Evolutionary conservation across 2,329 filamentous ascomycete species (phyloP), one percentile per base, ranked within the genome.

Genomic region (Tolypocladium capitatum): DNA sequence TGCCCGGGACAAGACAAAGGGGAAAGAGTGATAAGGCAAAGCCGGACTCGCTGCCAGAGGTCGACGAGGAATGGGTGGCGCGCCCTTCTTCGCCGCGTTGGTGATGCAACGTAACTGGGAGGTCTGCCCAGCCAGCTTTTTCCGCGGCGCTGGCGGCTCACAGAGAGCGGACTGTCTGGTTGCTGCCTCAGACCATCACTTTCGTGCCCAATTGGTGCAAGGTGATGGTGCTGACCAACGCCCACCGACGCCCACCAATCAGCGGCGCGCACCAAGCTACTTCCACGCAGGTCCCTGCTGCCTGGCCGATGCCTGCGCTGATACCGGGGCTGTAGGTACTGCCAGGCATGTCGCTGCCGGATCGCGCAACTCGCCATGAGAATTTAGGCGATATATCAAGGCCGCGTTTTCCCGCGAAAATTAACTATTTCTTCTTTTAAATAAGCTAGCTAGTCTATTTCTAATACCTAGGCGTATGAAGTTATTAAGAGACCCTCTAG

Each of bases 121-220:
- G 46, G 48, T n/a, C n/a, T n/a, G n/a, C 38, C 24, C 13, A 58
- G 58, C 58, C 55, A 58, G 58, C 58, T 63, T 64, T 63, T 63
- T 62, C 60, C 43, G 40, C 46, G 45, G 27, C 49, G 46, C 49
- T 56, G 34, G 45, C 51, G 57, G 36, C 38, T n/a, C n/a, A n/a
- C 24, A 2, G 5, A 18, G 24, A 28, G 54, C 47, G 27, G 46
- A 7, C 24, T 9, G 21, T n/a, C n/a, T n/a, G 20, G 53, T 62
- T 64, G 62, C 58, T 65, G 61, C 63, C 62, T 65, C 62, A 64
- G 61, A 61, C 61, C 58, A 57, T 40, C 59, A 61, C 46, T 58
- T 55, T 46, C 46, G 49, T 32, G 45, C 52, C 55, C 57, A 49
- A 64, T 64, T 64, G 63, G 63, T 48, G 43, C 47, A 6, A 43